Conservation (phyloP, 305 asterid species). For the Fraxinus dipetala region DNA sequence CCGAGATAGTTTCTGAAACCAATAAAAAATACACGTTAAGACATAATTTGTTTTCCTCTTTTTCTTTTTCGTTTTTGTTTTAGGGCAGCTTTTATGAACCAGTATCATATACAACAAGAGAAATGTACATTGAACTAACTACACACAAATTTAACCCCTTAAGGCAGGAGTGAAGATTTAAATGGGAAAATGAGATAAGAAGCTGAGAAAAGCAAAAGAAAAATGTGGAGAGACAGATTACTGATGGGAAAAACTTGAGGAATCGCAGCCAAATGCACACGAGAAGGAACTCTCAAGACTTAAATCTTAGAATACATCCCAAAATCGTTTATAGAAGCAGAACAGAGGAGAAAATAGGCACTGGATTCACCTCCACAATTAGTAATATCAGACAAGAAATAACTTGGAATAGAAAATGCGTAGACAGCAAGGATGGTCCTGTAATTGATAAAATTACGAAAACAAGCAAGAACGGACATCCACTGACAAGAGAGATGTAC, state of each 20-base stretch:
- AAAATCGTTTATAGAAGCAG: not conserved
- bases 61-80: not conserved
- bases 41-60: not conserved
- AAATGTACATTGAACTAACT: not conserved
- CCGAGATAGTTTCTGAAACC: slow-evolving; percentile 76
- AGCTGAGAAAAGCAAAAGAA: not conserved
- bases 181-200: not conserved
- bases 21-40: slow-evolving; percentile 18
- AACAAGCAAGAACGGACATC: not conserved
- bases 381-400: not conserved
- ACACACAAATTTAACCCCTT: not conserved
- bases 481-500: not conserved
- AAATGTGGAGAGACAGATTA: slow-evolving; percentile 7
- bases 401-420: not conserved
- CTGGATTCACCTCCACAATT: not conserved
- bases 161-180: not conserved
- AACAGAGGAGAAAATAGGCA: not conserved
- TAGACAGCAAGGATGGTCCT: slow-evolving; percentile 4
- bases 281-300: not conserved
- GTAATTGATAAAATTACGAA: not conserved
- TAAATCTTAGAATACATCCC: not conserved
- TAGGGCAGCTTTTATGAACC: not conserved
- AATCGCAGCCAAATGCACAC: slow-evolving; percentile 9
- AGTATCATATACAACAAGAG: not conserved
- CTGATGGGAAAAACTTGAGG: not conserved